Percentiles rank a stretch among this genome's conserved stretches.
Evolutionary conservation across 2,329 filamentous ascomycete species (phyloP).

Genomic region (Colletotrichum tamarilloi): DNA sequence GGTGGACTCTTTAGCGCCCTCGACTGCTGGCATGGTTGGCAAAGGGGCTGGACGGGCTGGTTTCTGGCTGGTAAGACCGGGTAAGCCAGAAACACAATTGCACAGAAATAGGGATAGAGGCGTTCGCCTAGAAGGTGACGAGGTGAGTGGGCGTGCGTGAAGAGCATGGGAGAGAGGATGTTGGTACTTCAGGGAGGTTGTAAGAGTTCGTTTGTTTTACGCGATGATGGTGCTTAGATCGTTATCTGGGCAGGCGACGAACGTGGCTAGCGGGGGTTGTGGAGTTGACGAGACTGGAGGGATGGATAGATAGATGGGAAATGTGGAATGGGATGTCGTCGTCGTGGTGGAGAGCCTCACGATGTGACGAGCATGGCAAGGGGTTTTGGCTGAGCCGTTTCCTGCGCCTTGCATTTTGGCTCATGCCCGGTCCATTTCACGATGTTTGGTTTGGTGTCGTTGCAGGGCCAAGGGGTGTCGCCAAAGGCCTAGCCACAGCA

Average conservation of each 20-base stretch:
- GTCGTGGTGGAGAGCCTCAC: conserved; percentile 10
- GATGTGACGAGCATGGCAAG: neutral
- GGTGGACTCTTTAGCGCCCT: neutral
- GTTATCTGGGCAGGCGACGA: neutral
- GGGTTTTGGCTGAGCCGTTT: neutral
- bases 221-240: neutral
- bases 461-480: neutral
- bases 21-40: neutral
- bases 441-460: neutral
- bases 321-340: neutral
- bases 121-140: neutral
- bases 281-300: neutral
- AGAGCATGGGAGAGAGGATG: neutral
- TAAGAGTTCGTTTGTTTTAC: neutral
- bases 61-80: neutral
- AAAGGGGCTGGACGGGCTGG: neutral
- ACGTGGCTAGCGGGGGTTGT: neutral
- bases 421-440: neutral
- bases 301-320: neutral
- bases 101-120: conserved; percentile 1
- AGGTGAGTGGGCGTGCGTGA: neutral
- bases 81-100: neutral
- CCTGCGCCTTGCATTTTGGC: neutral
- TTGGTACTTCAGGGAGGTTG: neutral
- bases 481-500: neutral